These are phyloP conservation scores for Amaranthus hypochondriacus DNA, from an alignment of 148 eudicot species.

Conservation along the genomic window DNA sequence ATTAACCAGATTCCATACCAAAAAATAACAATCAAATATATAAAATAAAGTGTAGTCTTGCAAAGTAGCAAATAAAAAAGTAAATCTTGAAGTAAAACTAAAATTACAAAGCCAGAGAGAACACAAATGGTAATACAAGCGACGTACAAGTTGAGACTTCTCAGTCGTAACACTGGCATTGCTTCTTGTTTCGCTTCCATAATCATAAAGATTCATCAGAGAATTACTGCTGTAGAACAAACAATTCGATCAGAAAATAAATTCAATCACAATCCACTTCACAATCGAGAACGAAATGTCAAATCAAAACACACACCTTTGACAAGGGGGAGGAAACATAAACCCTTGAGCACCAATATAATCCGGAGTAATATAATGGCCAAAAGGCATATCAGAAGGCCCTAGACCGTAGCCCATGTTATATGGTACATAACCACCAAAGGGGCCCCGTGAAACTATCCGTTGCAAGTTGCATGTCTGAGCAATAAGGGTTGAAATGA, in stretches of 20 bases:
- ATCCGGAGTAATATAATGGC: conserved; percentile 11
- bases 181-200: conserved; percentile 52
- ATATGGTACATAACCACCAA: conserved; percentile 54
- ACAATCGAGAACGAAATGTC: not conserved
- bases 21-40: too few relatives aligned
- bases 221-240: conserved; percentile 46
- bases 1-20: too few relatives aligned
- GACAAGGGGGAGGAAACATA: conserved; percentile 52
- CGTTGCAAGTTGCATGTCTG: conserved; percentile 70
- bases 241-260: not conserved
- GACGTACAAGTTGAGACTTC: conserved; percentile 70
- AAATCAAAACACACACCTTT: conserved; percentile 42
- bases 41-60: too few relatives aligned
- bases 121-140: conserved; percentile 25
- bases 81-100: too few relatives aligned
- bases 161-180: conserved; percentile 38
- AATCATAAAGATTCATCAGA: conserved; percentile 42
- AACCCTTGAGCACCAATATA: conserved; percentile 39
- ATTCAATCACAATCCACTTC: not conserved
- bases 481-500: conserved; percentile 63
- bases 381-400: conserved; percentile 61
- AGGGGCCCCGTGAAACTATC: conserved; percentile 53
- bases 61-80: too few relatives aligned
- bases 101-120: conserved; percentile 7
- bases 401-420: conserved; percentile 60